These are phyloP conservation scores for Thelonectria olida DNA, from an alignment of 2,329 filamentous ascomycete genomes.

Conservation along the genomic window DNA sequence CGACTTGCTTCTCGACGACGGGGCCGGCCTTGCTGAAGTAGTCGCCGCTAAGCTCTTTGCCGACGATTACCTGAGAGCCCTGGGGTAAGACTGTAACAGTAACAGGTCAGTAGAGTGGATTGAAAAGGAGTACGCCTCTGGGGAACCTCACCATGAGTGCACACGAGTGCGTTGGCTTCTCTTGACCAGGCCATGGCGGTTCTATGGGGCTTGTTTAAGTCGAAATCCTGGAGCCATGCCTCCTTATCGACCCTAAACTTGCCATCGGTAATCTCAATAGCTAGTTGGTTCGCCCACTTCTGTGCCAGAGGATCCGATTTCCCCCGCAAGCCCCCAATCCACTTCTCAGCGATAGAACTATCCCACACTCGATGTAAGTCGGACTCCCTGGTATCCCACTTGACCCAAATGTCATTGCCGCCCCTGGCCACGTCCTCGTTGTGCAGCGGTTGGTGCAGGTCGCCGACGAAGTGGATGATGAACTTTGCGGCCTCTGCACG, in stretches of 20 bases:
- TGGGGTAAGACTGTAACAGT: too few relatives aligned
- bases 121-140: too few relatives aligned
- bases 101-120: too few relatives aligned
- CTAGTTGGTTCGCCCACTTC: conserved; percentile 49
- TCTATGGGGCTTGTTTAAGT: conserved; percentile 42
- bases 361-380: conserved; percentile 71
- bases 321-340: conserved; percentile 51
- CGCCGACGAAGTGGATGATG: conserved; percentile 61
- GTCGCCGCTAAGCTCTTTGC: too few relatives aligned
- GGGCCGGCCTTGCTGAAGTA: too few relatives aligned
- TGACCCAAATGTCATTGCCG: conserved; percentile 62
- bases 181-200: conserved; percentile 51
- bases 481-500: conserved; percentile 36
- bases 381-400: conserved; percentile 54
- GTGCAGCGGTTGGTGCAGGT: conserved; percentile 65
- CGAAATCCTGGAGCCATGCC: conserved; percentile 48
- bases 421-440: conserved; percentile 61
- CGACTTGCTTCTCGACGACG: too few relatives aligned
- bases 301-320: conserved; percentile 47
- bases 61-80: too few relatives aligned
- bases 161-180: conserved; percentile 54
- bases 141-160: too few relatives aligned
- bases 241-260: conserved; percentile 46
- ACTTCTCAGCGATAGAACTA: conserved; percentile 62
- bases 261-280: conserved; percentile 48